Conservation (phyloP, 306 rosid genomes). For the Quercus cerris region DNA sequence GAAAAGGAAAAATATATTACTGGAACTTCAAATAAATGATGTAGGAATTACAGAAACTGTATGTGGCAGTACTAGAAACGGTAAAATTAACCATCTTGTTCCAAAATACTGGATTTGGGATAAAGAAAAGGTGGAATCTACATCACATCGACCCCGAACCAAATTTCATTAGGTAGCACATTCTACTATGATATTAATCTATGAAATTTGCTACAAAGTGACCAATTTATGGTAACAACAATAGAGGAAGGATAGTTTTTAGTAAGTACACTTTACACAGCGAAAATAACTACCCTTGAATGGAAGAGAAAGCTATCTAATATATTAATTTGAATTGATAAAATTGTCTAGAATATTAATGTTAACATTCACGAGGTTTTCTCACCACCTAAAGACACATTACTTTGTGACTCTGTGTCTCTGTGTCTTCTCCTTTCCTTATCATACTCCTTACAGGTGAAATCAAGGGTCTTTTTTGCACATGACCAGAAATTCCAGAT, state of each 20-base stretch:
- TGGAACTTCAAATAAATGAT: background rate
- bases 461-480: background rate
- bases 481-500: background rate
- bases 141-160: background rate
- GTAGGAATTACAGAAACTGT: background rate
- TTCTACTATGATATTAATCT: slow-evolving; percentile 2
- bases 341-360: no score
- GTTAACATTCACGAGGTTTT: background rate
- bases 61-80: background rate
- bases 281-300: background rate
- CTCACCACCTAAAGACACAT: background rate
- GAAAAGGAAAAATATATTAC: no score
- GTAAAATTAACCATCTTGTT: background rate
- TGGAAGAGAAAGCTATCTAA: background rate
- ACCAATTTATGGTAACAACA: background rate
- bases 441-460: background rate
- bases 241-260: background rate
- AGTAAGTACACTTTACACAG: background rate
- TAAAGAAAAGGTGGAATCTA: background rate
- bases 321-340: no score
- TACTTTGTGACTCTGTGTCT: no score
- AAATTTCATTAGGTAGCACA: slow-evolving; percentile 12
- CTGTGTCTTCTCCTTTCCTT: background rate
- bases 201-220: slow-evolving; percentile 3
- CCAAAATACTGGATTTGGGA: background rate